phyloP scores from a whole-genome alignment of 2,329 filamentous ascomycete species.

The Davidsoniella eucalypti region DNA sequence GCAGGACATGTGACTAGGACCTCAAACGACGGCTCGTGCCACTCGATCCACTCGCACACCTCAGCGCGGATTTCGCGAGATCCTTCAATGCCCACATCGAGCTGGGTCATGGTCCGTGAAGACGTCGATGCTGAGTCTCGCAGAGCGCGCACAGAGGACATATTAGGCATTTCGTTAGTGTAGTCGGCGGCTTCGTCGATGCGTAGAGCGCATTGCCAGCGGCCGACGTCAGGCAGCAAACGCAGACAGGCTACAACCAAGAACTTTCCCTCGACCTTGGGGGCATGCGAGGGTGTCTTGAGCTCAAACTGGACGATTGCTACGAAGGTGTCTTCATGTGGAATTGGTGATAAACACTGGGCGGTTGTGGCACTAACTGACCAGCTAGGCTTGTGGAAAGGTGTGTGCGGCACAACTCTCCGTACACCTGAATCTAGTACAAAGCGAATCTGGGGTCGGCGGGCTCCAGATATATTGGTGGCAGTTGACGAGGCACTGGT shows the following conservation, averaged over 20 bases:
- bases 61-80: conserved; percentile 11
- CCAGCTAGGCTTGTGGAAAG: conserved; percentile 9
- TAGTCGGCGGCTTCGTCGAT: conserved; percentile 11
- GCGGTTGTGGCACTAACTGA: background rate
- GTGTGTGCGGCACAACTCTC: conserved; percentile 7
- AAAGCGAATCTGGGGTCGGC: conserved; percentile 9
- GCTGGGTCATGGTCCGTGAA: conserved; percentile 6
- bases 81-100: conserved; percentile 11
- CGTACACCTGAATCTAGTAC: conserved; percentile 6
- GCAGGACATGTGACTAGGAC: conserved; percentile 9
- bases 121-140: background rate
- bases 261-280: conserved; percentile 11
- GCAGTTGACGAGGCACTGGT: background rate
- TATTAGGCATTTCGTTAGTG: conserved; percentile 10
- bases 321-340: conserved; percentile 10
- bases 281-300: conserved; percentile 7
- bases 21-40: conserved; percentile 11
- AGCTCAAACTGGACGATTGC: conserved; percentile 11
- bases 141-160: background rate
- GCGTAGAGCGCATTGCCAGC: conserved; percentile 11
- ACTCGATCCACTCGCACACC: conserved; percentile 11
- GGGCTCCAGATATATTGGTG: background rate
- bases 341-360: conserved; percentile 10
- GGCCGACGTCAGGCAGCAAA: conserved; percentile 2
- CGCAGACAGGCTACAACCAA: conserved; percentile 10